Evolutionary conservation across 2,329 filamentous ascomycete species (phyloP), one percentile per base, ranked within the genome.

Genomic region (Aspergillus ochraceoroseus): DNA sequence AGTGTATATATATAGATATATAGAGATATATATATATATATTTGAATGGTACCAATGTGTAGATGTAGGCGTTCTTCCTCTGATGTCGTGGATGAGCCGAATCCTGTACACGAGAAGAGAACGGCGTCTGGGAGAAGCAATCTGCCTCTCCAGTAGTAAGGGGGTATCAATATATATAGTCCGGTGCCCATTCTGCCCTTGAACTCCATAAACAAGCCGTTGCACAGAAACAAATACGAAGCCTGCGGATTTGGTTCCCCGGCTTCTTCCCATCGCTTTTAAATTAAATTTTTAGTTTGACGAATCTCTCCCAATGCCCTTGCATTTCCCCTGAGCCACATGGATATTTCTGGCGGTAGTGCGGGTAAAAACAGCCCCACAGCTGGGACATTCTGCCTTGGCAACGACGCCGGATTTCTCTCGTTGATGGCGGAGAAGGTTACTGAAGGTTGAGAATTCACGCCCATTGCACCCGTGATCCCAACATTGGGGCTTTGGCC

Each of bases 371-470:
- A 94, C 88, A 7, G 88, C 88, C 25, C 88, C 87, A 58, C 90
- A 96, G 60, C 88, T 85, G 12, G 87, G 88, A 60, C 90, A 96
- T 34, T 82, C 82, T 2, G 87, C 87, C 68, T 95, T 95, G 19
- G 85, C 75, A 7, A 89, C 87, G 37, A 89, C 88, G 17, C 90
- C 90, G 0, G 87, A 94, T 64, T 95, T 95, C 66, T 96, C 90
- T 29, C 90, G 79, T 65, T 95, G 89, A 63, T 96, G 90, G 48
- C 90, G 77, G 25, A 95, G 72, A 3, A 95, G 76, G 61, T 95
- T 95, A 76, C 88, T 95, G 62, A 95, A 95, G 3, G 90, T 95
- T 12, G 87, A 94, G 60, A 96, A 96, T 58, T 94, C 86, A 19
- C 89, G 82, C 13, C 90, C 90, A 57, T 95, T 95, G 72, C 90